Conservation (phyloP, 345 rosid species). For the Dipteronia dyeriana region DNA sequence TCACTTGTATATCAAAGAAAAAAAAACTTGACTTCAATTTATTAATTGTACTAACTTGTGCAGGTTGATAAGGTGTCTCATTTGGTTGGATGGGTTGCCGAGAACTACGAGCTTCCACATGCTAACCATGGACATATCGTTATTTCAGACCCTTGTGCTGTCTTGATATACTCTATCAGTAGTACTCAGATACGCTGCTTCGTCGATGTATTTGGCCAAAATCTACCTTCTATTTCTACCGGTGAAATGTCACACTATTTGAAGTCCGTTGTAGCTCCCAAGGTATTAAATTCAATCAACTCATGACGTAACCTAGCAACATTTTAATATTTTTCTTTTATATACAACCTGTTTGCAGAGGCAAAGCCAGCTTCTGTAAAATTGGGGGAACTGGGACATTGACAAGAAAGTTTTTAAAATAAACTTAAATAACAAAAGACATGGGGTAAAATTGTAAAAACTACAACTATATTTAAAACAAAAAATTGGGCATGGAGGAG, state of each 20-base stretch:
- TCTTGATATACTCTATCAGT: slow-evolving; percentile 54
- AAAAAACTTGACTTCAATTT: no score
- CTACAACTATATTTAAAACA: no score
- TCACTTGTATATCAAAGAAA: no score
- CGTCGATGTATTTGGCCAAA: slow-evolving; percentile 67
- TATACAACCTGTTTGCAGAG: no score
- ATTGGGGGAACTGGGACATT: no score
- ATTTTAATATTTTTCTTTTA: no score
- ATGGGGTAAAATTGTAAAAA: no score
- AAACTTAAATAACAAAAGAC: no score
- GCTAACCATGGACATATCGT: slow-evolving; percentile 57
- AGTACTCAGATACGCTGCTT: slow-evolving; percentile 29
- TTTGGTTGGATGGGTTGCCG: slow-evolving; percentile 62
- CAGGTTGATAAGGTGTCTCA: slow-evolving; percentile 65
- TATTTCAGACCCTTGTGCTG: slow-evolving; percentile 57
- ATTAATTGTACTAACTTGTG: not conserved
- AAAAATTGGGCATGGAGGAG: no score
- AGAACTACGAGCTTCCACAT: slow-evolving; percentile 60
- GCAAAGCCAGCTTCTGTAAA: no score
- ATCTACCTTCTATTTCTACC: slow-evolving; percentile 59
- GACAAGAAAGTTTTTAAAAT: no score
- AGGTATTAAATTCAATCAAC: slow-evolving; percentile 22
- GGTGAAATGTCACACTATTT: slow-evolving; percentile 72
- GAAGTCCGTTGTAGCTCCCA: slow-evolving; percentile 54
- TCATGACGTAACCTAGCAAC: no score